Conservation (phyloP, 352 stramenopile genomes). For the Phytopythium litorale region DNA sequence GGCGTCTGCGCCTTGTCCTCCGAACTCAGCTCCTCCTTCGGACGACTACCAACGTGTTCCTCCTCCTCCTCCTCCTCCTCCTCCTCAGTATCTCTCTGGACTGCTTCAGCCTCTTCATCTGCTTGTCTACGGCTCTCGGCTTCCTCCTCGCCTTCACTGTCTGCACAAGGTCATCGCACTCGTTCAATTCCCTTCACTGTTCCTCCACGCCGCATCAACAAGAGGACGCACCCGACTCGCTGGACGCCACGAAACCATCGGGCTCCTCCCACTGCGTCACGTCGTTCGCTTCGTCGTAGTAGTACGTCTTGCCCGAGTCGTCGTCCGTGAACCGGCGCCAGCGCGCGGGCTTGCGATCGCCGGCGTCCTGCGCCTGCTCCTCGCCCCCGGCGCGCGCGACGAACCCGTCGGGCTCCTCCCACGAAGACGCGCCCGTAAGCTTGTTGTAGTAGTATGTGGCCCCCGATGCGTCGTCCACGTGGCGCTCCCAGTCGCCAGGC, state of each 20-base stretch:
- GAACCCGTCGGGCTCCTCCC: slow-evolving; percentile 51
- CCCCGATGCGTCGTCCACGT: slow-evolving; percentile 61
- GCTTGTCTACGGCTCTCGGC: slow-evolving; percentile 3
- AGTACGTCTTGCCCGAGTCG: slow-evolving; percentile 53
- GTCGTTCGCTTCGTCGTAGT: slow-evolving; percentile 67
- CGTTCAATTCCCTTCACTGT: slow-evolving; percentile 1
- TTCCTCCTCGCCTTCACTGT: slow-evolving; percentile 7
- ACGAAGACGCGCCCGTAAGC: slow-evolving; percentile 64
- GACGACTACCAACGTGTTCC: too few species aligned
- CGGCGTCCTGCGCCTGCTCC: slow-evolving; percentile 1
- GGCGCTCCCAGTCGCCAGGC: slow-evolving; percentile 51
- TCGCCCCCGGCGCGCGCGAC: slow-evolving; percentile 10
- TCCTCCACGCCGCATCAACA: background rate
- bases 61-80: slow-evolving; percentile 3
- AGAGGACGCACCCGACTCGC: slow-evolving; percentile 2
- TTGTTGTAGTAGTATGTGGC: slow-evolving; percentile 77
- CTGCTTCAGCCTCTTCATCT: slow-evolving; percentile 5
- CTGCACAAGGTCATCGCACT: background rate
- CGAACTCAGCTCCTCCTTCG: background rate
- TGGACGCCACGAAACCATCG: slow-evolving; percentile 27
- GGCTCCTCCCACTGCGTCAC: slow-evolving; percentile 75
- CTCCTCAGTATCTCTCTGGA: slow-evolving; percentile 3
- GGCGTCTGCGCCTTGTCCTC: background rate
- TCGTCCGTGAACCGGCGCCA: slow-evolving; percentile 73
- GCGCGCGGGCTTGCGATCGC: slow-evolving; percentile 18